Evolutionary conservation across 129 eudicot genomes (phyloP).

Genomic region (Escallonia rubra): DNA sequence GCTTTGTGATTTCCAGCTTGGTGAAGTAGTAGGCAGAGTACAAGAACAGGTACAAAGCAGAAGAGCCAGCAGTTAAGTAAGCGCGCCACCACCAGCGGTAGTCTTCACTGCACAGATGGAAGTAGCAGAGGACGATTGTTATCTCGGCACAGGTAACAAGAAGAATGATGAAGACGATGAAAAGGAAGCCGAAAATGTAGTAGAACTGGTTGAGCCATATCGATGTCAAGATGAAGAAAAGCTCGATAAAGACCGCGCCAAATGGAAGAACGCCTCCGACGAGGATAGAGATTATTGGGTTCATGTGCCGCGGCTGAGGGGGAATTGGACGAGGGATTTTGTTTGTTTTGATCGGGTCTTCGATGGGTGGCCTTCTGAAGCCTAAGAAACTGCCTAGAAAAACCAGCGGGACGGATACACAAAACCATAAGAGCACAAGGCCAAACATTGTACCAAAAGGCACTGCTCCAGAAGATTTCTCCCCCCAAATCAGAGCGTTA

Average conservation of each 20-base stretch:
- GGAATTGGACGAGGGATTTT: constrained; percentile 88
- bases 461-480: constrained; percentile 88
- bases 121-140: constrained; percentile 75
- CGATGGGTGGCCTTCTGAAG: constrained; percentile 74
- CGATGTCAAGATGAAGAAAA: constrained; percentile 83
- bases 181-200: constrained; percentile 84
- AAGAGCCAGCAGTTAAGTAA: constrained; percentile 80
- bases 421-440: constrained; percentile 86
- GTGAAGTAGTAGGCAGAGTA: constrained; percentile 84
- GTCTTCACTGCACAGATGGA: constrained; percentile 89
- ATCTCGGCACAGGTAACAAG: constrained; percentile 84
- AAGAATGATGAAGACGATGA: constrained; percentile 75
- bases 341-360: constrained; percentile 87
- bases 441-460: constrained; percentile 96
- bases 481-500: constrained; percentile 91
- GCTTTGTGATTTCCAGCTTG: constrained; percentile 74
- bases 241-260: constrained; percentile 88
- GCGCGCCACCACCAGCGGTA: constrained; percentile 97
- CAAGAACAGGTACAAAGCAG: constrained; percentile 76
- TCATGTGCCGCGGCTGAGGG: constrained; percentile 95
- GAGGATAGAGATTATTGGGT: constrained; percentile 71
- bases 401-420: constrained; percentile 85
- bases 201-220: constrained; percentile 91
- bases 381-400: constrained; percentile 91
- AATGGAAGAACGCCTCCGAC: constrained; percentile 90